Conservation (phyloP, 495 filamentous ascomycete genomes). For the Podospora didyma region DNA sequence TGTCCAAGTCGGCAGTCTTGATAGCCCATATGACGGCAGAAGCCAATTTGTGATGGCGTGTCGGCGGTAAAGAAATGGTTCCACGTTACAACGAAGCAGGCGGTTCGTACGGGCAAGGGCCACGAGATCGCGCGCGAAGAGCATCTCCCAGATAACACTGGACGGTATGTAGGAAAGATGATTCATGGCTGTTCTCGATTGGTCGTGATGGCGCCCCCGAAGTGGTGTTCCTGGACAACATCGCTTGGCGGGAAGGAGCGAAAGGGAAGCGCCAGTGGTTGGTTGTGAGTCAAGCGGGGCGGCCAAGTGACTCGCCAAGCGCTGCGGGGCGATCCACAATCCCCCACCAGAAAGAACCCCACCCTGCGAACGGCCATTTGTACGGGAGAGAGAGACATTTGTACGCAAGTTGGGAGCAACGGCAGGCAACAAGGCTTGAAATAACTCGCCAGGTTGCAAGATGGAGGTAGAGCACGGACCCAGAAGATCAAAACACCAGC, state of each 20-base stretch:
- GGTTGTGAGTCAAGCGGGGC: neutral
- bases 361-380: neutral
- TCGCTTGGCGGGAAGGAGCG: neutral
- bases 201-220: neutral
- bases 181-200: neutral
- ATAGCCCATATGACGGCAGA: neutral
- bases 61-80: neutral
- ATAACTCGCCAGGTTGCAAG: too few relatives aligned
- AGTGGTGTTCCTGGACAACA: too few relatives aligned
- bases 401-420: too few relatives aligned
- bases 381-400: too few relatives aligned
- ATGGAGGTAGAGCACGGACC: too few relatives aligned
- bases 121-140: neutral
- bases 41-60: neutral
- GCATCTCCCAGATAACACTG: neutral
- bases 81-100: neutral
- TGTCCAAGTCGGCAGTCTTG: neutral
- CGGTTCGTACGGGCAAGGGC: neutral
- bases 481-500: too few relatives aligned
- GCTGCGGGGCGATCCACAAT: neutral
- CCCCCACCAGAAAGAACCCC: neutral
- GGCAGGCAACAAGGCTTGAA: too few relatives aligned
- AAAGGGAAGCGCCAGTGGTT: neutral
- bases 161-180: neutral
- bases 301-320: neutral